Conservation (phyloP, 2,329 filamentous ascomycete genomes). For the Domatiomyces catenatus region DNA sequence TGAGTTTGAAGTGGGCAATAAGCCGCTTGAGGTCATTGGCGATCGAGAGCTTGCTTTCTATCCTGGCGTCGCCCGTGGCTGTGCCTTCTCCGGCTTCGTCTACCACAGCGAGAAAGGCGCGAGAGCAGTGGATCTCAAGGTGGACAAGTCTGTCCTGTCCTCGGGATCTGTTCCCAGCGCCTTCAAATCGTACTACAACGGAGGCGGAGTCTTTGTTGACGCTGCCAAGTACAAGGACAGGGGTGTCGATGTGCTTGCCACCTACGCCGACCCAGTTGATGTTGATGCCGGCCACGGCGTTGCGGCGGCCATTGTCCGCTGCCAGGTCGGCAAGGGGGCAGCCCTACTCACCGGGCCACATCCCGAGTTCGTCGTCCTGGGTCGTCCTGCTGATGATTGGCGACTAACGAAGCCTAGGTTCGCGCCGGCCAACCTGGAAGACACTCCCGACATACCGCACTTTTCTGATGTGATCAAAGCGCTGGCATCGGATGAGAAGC, state of each 20-base stretch:
- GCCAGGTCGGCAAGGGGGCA: slow-evolving; percentile 64
- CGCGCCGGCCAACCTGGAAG: slow-evolving; percentile 59
- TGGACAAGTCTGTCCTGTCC: slow-evolving; percentile 45
- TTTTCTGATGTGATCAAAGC: slow-evolving; percentile 56
- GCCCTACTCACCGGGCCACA: slow-evolving; percentile 75
- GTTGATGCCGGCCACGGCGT: slow-evolving; percentile 59
- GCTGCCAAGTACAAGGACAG: slow-evolving; percentile 44
- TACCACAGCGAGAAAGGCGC: slow-evolving; percentile 82
- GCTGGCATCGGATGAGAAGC: slow-evolving; percentile 52
- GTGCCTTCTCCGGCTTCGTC: slow-evolving; percentile 76
- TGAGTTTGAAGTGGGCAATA: slow-evolving; percentile 82
- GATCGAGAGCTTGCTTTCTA: slow-evolving; percentile 76
- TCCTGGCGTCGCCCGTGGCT: slow-evolving; percentile 68
- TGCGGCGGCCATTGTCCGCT: slow-evolving; percentile 62
- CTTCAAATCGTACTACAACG: slow-evolving; percentile 79
- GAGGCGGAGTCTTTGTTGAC: slow-evolving; percentile 83
- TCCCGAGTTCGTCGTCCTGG: slow-evolving; percentile 54
- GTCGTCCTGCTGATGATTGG: slow-evolving; percentile 12
- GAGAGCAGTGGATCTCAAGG: slow-evolving; percentile 50
- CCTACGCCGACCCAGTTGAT: slow-evolving; percentile 57
- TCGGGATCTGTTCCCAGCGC: slow-evolving; percentile 39
- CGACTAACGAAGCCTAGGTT: slow-evolving; percentile 44
- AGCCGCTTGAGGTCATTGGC: slow-evolving; percentile 68
- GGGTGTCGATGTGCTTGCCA: slow-evolving; percentile 68
- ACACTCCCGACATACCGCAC: slow-evolving; percentile 47